A percentile compares a stretch with the other conserved stretches of the same genome.
These are phyloP conservation scores for Rhodomyrtus tomentosa DNA, from an alignment of 345 rosid genomes.

Conservation along the genomic window DNA sequence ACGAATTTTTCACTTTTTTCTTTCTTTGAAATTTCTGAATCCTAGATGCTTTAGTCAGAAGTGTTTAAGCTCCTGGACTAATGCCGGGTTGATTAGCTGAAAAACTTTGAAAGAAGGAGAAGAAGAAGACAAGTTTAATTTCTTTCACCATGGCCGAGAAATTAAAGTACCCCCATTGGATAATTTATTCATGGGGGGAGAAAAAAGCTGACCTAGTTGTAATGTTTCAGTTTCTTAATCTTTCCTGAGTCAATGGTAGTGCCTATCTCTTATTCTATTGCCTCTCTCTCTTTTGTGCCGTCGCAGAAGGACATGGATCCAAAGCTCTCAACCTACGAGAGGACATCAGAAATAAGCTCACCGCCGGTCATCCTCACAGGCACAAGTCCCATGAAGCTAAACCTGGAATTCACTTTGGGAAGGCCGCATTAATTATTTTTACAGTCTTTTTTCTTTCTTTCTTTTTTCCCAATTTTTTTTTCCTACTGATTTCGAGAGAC, in stretches of 20 bases:
- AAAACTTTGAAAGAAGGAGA: background rate
- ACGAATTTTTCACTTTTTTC: background rate
- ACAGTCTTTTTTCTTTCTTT: background rate
- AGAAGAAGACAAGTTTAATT: background rate
- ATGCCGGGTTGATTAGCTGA: background rate
- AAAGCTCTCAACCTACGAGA: constrained; percentile 64
- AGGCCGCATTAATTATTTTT: constrained; percentile 45
- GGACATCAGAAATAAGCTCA: constrained; percentile 78
- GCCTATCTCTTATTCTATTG: background rate
- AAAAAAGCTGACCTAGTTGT: background rate
- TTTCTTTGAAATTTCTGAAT: background rate
- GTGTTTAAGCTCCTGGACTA: background rate
- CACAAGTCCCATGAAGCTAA: constrained; percentile 79
- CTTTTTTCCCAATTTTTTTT: background rate
- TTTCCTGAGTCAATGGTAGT: background rate
- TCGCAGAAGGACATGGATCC: constrained; percentile 63
- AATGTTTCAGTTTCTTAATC: background rate
- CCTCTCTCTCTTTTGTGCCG: background rate
- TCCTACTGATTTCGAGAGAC: background rate
- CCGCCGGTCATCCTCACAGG: constrained; percentile 48
- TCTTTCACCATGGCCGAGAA: background rate
- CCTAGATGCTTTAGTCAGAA: background rate
- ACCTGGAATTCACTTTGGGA: constrained; percentile 92
- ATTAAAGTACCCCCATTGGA: background rate
- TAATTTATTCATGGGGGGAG: background rate